Conservation (phyloP, 371 early-diverging fungal genomes). For the Rhizopus arrhizus region DNA sequence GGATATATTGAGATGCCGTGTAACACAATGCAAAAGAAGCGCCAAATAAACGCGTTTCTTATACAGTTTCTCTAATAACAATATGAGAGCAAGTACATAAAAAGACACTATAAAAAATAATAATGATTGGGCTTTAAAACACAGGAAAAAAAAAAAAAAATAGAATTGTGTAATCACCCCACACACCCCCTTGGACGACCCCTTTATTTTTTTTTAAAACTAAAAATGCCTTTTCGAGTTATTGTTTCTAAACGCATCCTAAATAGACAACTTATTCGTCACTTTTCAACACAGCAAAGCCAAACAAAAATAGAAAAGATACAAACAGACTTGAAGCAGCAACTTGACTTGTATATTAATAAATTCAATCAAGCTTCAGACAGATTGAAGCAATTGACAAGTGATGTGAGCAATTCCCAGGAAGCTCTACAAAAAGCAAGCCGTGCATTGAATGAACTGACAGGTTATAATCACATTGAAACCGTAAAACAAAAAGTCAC, state of each 20-base stretch:
- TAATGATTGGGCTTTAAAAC: too few species aligned
- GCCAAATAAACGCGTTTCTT: too few species aligned
- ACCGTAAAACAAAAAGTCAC: conserved; percentile 72
- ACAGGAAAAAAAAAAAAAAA: too few species aligned
- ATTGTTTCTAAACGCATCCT: neutral
- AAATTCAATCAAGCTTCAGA: conserved; percentile 34
- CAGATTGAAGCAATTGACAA: conserved; percentile 34
- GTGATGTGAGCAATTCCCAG: conserved; percentile 50
- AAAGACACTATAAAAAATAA: too few species aligned
- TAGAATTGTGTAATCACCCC: too few species aligned
- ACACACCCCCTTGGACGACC: neutral
- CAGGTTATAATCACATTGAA: conserved; percentile 84
- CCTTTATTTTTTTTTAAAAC: neutral
- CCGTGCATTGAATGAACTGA: conserved; percentile 71
- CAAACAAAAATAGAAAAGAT: conserved; percentile 23
- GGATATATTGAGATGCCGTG: too few species aligned
- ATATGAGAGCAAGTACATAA: too few species aligned
- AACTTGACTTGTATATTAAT: conserved; percentile 32
- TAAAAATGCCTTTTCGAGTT: conserved; percentile 5
- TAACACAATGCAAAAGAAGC: too few species aligned
- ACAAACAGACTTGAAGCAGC: conserved; percentile 34
- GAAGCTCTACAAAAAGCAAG: conserved; percentile 53
- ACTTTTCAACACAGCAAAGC: neutral
- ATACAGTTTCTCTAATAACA: too few species aligned
- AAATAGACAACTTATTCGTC: neutral